A percentile compares a stretch with the other conserved stretches of the same genome.
Evolutionary conservation across 2,329 filamentous ascomycete genomes (phyloP).

Genomic region (Exophiala lecanii-corni): DNA sequence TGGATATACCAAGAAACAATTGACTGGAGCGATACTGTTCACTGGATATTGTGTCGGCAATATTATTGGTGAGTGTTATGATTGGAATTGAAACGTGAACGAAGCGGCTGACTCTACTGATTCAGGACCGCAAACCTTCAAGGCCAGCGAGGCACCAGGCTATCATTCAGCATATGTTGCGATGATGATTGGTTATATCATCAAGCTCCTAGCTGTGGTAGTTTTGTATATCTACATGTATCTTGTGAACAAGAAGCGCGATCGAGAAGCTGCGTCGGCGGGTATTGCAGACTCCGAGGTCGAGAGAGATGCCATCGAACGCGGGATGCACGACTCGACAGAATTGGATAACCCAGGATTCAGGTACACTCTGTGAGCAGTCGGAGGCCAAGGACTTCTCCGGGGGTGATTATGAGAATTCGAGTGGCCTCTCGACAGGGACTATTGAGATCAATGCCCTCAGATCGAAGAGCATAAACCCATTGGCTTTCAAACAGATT

Average conservation of each 20-base stretch:
- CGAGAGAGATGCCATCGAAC: slow-evolving; percentile 47
- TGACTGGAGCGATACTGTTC: slow-evolving; percentile 50
- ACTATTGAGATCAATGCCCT: too few species aligned
- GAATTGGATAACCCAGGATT: slow-evolving; percentile 54
- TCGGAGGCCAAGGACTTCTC: too few species aligned
- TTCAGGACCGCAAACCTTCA: slow-evolving; percentile 46
- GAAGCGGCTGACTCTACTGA: not conserved
- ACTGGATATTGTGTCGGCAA: slow-evolving; percentile 53
- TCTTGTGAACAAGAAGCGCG: slow-evolving; percentile 50
- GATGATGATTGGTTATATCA: slow-evolving; percentile 31
- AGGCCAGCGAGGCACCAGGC: slow-evolving; percentile 43
- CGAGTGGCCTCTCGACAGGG: too few species aligned
- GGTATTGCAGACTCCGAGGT: slow-evolving; percentile 35
- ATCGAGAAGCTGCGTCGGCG: slow-evolving; percentile 40
- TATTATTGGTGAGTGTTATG: slow-evolving; percentile 42
- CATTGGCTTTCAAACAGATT: too few species aligned
- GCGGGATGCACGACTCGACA: slow-evolving; percentile 45
- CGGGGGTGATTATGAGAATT: too few species aligned
- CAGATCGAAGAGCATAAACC: too few species aligned
- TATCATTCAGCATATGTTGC: slow-evolving; percentile 50
- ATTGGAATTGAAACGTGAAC: not conserved
- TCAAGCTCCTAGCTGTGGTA: slow-evolving; percentile 49
- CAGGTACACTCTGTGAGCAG: slow-evolving; percentile 47
- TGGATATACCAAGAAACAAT: slow-evolving; percentile 53
- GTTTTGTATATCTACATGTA: slow-evolving; percentile 55